A percentile compares a stretch with the other conserved stretches of the same genome.
phyloP scores from a whole-genome alignment of 768 basidiomycete species.

The Serendipita sp. region DNA sequence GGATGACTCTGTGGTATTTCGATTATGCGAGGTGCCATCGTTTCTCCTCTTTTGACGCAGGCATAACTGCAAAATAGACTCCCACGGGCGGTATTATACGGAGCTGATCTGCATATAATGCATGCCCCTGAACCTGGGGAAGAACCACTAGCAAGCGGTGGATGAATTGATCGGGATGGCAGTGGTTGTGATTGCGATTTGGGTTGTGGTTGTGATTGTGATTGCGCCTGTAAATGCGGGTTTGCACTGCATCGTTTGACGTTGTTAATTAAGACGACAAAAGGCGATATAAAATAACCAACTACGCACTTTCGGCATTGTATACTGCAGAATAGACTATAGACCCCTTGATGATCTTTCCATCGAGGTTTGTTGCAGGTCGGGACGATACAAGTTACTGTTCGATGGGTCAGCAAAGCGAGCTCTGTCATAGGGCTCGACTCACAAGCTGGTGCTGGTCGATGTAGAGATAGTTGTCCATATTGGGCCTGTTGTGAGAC shows the following conservation, averaged over 20 bases:
- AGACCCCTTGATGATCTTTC: not conserved
- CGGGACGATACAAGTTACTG: not conserved
- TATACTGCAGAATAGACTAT: not conserved
- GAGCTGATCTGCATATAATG: not conserved
- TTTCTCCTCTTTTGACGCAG: not conserved
- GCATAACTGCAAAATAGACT: not conserved
- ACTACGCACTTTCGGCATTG: not conserved
- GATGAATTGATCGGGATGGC: not conserved
- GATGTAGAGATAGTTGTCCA: too few relatives aligned
- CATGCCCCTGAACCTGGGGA: not conserved
- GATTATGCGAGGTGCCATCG: not conserved
- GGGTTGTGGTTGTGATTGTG: not conserved
- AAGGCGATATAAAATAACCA: not conserved
- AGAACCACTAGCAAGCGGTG: not conserved
- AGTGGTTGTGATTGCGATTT: not conserved
- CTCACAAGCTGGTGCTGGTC: too few relatives aligned
- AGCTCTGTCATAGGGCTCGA: too few relatives aligned
- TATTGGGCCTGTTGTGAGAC: too few relatives aligned
- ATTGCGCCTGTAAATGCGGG: not conserved
- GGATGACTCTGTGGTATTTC: constrained; percentile 2
- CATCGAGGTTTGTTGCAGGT: not conserved
- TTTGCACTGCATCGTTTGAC: too few relatives aligned
- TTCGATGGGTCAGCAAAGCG: too few relatives aligned
- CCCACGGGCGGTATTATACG: not conserved
- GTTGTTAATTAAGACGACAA: too few relatives aligned